Evolutionary conservation across 164 flowering plant genomes (phyloP), one percentile per base, ranked within the genome.

Genomic region (Pachysandra terminalis): DNA sequence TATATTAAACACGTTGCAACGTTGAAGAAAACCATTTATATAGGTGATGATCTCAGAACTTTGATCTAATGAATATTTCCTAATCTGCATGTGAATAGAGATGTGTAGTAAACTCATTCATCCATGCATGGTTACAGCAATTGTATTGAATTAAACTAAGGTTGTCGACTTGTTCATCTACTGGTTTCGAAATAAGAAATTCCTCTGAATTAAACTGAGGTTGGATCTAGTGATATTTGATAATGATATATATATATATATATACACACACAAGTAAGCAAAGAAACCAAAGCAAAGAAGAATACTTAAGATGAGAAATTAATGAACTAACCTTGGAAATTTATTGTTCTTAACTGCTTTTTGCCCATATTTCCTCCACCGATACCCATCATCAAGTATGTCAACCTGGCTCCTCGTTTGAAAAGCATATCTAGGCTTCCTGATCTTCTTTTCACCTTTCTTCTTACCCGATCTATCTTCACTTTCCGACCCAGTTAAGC

Each of bases 361-460:
- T 63, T 92, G 93, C 0, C 98, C 98, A 64, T 92, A 92, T 68
- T 92, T 92, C 72, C 98, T 86, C 98, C 98, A 92, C 12, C 93
- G 72, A 65, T 87, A 92, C 0, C 98, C 98, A 79, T 92, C 98
- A 59, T 92, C 96, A n/a, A 92, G 85, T 52, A 87, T 83, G 72
- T 92, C 98, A 61, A 90, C 87, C 35, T 87, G 85, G 53, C 96
- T 88, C 61, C 86, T 85, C 1, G 96, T 92, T 64, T 83, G 89
- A 56, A 92, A 92, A 27, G 98, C 98, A 72, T 59, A 80, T 66
- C 81, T 83, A 0, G 82, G 90, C 68, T 77, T 82, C 37, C 76
- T 82, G 0, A 64, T 64, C 78, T 85, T 85, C 82, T 81, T 86
- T 61, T 79, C 78, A 35, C 73, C 74, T 61, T 80, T 82, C 54